Evolutionary conservation across 2,329 filamentous ascomycete species (phyloP), one percentile per base, ranked within the genome.

Genomic region (Madurella mycetomatis): DNA sequence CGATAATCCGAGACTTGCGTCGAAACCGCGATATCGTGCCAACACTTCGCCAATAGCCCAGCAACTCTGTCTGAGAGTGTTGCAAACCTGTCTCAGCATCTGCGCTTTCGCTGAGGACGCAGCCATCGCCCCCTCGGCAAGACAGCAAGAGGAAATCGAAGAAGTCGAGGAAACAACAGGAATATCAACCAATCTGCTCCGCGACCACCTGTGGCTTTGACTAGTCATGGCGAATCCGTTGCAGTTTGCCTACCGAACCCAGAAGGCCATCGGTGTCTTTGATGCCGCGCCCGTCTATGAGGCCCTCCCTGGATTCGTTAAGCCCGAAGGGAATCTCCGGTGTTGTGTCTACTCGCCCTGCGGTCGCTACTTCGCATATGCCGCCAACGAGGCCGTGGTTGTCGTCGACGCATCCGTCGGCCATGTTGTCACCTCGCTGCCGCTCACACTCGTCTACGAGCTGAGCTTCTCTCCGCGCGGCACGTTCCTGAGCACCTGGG

Each of bases 181-280:
- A 60, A 54, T 44, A 43, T 30, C 47, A 37, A 42, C 56, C 58
- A 60, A 44, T 48, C 63, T 69, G 65, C 64, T 56, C 60, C 53
- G 65, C 65, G 65, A 65, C 60, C 56, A 64, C 67, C 85, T 88
- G 88, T 90, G 87, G 80, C 87, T 91, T 91, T 90, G 70, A 85
- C 83, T 91, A 91, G 88, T 85, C 83, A 96, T 96, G 91, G 88
- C 90, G 73, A 86, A 81, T 80, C 85, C 89, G 69, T 87, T 92
- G 77, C 92, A 96, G 84, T 88, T 96, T 85, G 90, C 90, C 75
- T 96, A 88, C 82, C 90, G 94, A 77, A 96, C 94, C 73, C 88
- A 92, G 76, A 97, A 96, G 85, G 87, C 86, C 73, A 92, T 99
- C 78, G 92, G 92, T 68, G 80, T 97, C 74, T 84, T 95, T 75